These are phyloP conservation scores for Lactarius hengduanensis DNA, from an alignment of 768 basidiomycete genomes.

Conservation along the genomic window DNA sequence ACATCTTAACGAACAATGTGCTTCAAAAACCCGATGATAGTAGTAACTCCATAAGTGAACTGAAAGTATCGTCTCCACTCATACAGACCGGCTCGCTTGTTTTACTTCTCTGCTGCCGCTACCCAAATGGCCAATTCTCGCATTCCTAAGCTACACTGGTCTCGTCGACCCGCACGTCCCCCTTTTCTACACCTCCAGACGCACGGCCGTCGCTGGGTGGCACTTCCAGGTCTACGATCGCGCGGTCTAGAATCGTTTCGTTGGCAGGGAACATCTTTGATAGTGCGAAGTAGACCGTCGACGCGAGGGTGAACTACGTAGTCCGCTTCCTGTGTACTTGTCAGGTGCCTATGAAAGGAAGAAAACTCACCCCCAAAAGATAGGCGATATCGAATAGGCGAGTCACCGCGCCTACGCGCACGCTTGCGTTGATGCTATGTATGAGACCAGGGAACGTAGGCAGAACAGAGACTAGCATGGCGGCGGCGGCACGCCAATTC, in stretches of 20 bases:
- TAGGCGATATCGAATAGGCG: conserved; percentile 71
- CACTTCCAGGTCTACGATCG: conserved; percentile 12
- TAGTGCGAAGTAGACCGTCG: conserved; percentile 18
- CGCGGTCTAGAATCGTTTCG: conserved; percentile 25
- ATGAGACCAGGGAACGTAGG: conserved; percentile 78
- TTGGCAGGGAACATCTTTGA: conserved; percentile 24
- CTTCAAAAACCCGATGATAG: background rate
- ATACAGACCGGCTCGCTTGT: background rate
- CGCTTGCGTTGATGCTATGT: conserved; percentile 63
- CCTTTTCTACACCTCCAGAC: background rate
- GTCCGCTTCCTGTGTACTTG: background rate
- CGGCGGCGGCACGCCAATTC: conserved; percentile 81
- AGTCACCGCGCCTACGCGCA: conserved; percentile 56
- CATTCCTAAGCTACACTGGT: background rate
- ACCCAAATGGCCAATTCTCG: background rate
- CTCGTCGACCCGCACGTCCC: background rate
- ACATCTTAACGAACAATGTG: no score
- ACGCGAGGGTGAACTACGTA: conserved; percentile 23
- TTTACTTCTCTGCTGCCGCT: background rate
- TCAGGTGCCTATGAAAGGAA: background rate
- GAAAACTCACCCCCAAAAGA: conserved; percentile 59
- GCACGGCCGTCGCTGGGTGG: background rate
- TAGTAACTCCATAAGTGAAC: background rate
- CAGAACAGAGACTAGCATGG: conserved; percentile 64
- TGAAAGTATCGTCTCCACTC: background rate